Base-by-base conservation (phyloP, 257 asterid genomes). In the Echites panduratus region DNA sequence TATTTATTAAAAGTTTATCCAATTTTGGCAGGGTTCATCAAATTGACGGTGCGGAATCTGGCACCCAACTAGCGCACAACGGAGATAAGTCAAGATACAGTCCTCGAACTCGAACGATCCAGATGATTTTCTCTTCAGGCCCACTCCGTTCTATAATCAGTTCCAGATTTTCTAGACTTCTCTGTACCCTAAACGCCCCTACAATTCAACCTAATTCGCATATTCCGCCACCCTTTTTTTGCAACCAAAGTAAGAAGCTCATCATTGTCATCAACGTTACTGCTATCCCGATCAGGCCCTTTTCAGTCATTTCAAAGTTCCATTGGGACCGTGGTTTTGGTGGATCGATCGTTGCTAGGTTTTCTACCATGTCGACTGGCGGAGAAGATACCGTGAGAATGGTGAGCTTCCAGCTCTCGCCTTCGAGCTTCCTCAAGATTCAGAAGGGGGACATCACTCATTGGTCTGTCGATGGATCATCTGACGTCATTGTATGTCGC, bases 381-480 rank as follows among this genome's bases (percentile, higher is more conserved):
- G 79, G 83, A 61, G 77, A 47, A 8, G 78, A 70, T 54, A 70
- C 75, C 9, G 19, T 47, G 66, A 70, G 68, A 68, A 68, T 27
- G 64, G 83, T 70, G 59, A 85, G 73, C 82, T 82, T 87, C 76
- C 85, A 71, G 71, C 74, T 92, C 17, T 83, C 96, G 38, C 82
- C 89, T 70, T 75, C 90, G 72, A 81, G 83, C 70, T 66, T 78
- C 71, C 80, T 95, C 53, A 87, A 84, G 82, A 90, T 95, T 77
- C 92, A 78, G 78, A 87, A 81, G 73, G 98, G 96, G 4, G 99
- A 92, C 80, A 90, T 95, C 78, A 92, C 99, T 48, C 81, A 56
- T 52, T 95, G 98, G 99, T 84, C 89, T 22, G 80, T 90, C 63
- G 94, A 95, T 59, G 92, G 97, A 76, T 87, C 96, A 69, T 86